These are phyloP conservation scores for Euphorbia lathyris DNA, from an alignment of 345 rosid species.

Conservation along the genomic window DNA sequence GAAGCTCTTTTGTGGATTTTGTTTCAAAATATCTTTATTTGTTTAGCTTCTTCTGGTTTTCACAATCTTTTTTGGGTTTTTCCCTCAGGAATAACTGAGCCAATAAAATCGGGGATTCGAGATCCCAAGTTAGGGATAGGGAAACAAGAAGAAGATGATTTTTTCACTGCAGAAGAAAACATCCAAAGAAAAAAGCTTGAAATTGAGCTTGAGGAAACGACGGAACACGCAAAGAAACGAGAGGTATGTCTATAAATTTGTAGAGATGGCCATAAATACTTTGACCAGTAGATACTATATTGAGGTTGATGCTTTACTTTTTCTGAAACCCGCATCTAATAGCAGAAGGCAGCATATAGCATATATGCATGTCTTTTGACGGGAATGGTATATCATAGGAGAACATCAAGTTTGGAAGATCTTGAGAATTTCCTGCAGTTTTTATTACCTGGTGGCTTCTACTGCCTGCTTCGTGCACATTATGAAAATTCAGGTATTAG, in stretches of 20 bases:
- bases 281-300: conserved; percentile 25
- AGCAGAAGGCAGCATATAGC: conserved; percentile 81
- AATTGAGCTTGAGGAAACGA: conserved; percentile 85
- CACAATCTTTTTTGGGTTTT: background rate
- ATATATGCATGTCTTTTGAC: conserved; percentile 71
- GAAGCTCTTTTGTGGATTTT: too few species aligned
- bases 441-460: conserved; percentile 99
- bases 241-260: conserved; percentile 65
- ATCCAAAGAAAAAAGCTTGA: conserved; percentile 89
- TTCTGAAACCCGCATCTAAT: conserved; percentile 49
- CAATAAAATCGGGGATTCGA: conserved; percentile 90
- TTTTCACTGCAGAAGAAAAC: conserved; percentile 89
- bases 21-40: too few species aligned
- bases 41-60: background rate
- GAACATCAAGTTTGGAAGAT: conserved; percentile 77
- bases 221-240: conserved; percentile 83
- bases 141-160: conserved; percentile 98
- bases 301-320: conserved; percentile 61
- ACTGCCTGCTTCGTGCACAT: conserved; percentile 99
- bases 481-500: conserved; percentile 99
- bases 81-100: conserved; percentile 72
- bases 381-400: conserved; percentile 68
- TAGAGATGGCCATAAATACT: conserved; percentile 23
- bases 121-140: conserved; percentile 92
- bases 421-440: conserved; percentile 87